A percentile compares a stretch with the other conserved stretches of the same genome.
These are phyloP conservation scores for Halenospora varia DNA, from an alignment of 495 filamentous ascomycete genomes.

Conservation along the genomic window DNA sequence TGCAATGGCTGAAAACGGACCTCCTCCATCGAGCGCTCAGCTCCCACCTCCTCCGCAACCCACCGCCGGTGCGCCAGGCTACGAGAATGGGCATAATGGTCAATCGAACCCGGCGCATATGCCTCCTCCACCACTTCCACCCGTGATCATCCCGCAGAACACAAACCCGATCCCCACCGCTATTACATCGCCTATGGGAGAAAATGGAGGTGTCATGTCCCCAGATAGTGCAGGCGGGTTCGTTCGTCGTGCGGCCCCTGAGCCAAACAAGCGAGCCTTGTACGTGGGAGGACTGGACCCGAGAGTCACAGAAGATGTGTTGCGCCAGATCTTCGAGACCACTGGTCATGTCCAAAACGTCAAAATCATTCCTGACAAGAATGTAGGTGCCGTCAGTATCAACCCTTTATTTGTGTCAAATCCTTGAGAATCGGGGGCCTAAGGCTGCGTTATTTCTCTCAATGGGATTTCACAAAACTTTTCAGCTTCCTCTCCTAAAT, in stretches of 20 bases:
- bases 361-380: slow-evolving; percentile 99
- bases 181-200: slow-evolving; percentile 78
- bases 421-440: slow-evolving; percentile 18
- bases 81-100: slow-evolving; percentile 62
- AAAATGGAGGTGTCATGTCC: slow-evolving; percentile 69
- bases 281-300: slow-evolving; percentile 96
- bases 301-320: slow-evolving; percentile 90
- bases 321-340: slow-evolving; percentile 98
- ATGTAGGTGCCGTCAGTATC: slow-evolving; percentile 60
- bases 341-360: slow-evolving; percentile 97
- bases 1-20: slow-evolving; percentile 66
- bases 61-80: slow-evolving; percentile 64
- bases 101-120: slow-evolving; percentile 68
- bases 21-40: slow-evolving; percentile 48
- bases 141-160: slow-evolving; percentile 90
- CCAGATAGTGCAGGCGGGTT: slow-evolving; percentile 75
- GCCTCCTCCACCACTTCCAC: slow-evolving; percentile 87
- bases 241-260: slow-evolving; percentile 87
- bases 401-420: slow-evolving; percentile 20
- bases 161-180: slow-evolving; percentile 94
- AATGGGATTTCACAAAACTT: slow-evolving; percentile 6
- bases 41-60: slow-evolving; percentile 64
- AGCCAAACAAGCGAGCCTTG: slow-evolving; percentile 96
- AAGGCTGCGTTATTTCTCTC: slow-evolving; percentile 18
- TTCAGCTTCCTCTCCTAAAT: slow-evolving; percentile 8